A percentile compares a stretch with the other conserved stretches of the same genome.
Evolutionary conservation across 805 yeast species (phyloP).

Genomic region (Candida maesae): DNA sequence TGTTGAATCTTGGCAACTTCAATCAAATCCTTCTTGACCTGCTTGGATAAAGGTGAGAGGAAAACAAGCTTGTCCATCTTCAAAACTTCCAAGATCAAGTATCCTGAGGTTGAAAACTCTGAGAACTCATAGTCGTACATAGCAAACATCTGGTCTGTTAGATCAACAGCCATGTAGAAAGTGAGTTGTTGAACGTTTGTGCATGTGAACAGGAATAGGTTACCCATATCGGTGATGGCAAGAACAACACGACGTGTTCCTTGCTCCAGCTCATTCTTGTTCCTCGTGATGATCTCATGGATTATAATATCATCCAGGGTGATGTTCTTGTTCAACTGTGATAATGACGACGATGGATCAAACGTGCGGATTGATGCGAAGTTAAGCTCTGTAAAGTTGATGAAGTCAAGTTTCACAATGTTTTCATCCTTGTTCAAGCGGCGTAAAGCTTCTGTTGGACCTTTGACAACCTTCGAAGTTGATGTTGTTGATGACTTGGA

Average conservation of each 20-base stretch:
- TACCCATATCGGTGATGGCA: constrained; percentile 32
- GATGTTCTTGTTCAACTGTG: constrained; percentile 1
- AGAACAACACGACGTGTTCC: constrained; percentile 28
- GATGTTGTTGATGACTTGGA: constrained; percentile 2
- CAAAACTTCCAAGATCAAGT: constrained; percentile 58
- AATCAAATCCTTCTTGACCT: constrained; percentile 20
- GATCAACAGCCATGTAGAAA: constrained; percentile 33
- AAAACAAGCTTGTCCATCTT: constrained; percentile 56
- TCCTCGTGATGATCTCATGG: constrained; percentile 29
- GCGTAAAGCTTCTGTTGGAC: constrained; percentile 7
- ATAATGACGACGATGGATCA: constrained; percentile 16
- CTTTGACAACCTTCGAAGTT: neutral
- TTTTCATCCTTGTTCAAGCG: constrained; percentile 18
- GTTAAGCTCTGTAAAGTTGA: constrained; percentile 19
- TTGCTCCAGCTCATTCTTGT: constrained; percentile 20
- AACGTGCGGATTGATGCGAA: constrained; percentile 14
- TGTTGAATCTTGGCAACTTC: constrained; percentile 32
- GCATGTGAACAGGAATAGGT: constrained; percentile 28
- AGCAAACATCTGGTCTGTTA: constrained; percentile 54
- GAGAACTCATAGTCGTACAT: constrained; percentile 81
- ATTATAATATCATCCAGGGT: constrained; percentile 30
- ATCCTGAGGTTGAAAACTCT: constrained; percentile 54
- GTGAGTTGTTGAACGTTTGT: constrained; percentile 15
- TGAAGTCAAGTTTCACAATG: constrained; percentile 25
- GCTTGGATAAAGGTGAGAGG: constrained; percentile 36